Base-by-base conservation (phyloP, 768 basidiomycete species). In the Suillus luteus region DNA sequence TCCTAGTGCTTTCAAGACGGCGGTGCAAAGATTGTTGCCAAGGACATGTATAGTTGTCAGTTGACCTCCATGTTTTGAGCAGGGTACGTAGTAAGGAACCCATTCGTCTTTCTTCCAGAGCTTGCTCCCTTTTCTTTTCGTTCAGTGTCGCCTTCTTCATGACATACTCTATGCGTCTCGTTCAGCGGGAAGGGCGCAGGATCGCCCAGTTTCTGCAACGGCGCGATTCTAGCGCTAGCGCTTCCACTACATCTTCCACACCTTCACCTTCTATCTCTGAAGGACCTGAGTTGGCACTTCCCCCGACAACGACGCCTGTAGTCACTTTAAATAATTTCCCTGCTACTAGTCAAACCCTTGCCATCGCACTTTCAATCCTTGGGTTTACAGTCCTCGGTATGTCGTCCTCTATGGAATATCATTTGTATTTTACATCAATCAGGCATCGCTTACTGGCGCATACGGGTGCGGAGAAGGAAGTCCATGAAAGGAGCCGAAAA, bases 301-400 rank as follows among this genome's bases (percentile, higher is more conserved):
- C 67, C n/a, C 60, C 66, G 11, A 59, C 46, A 46, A 48, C 64
- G 31, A 22, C n/a, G 37, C 55, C 60, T 38, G 65, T 44, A 10
- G 51, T 17, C 12, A 33, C 65, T 48, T 67, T 67, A 24, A 54
- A 59, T 17, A 17, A 57, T 7, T 66, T 62, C 35, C 48, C 12
- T 0, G 49, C 51, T 17, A 58, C 55, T 3, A 52, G 27, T 8
- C 40, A 41, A 58, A 27, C 54, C 54, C 31, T 67, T 14, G 61
- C 37, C 12, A 11, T 62, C 19, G 66, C 68, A 58, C 60, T 75
- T 27, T 65, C 64, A 15, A 12, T 74, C 58, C 40, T 72, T 48
- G 65, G 51, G 5, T 11, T 75, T 64, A 55, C 41, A 27, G 55
- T 68, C n/a, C 24, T 80, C 4, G 76, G 79, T 66, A 57, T 55